Evolutionary conservation across 805 yeast species (phyloP), one percentile per base, ranked within the genome.

Genomic region (Starmerella bombi): DNA sequence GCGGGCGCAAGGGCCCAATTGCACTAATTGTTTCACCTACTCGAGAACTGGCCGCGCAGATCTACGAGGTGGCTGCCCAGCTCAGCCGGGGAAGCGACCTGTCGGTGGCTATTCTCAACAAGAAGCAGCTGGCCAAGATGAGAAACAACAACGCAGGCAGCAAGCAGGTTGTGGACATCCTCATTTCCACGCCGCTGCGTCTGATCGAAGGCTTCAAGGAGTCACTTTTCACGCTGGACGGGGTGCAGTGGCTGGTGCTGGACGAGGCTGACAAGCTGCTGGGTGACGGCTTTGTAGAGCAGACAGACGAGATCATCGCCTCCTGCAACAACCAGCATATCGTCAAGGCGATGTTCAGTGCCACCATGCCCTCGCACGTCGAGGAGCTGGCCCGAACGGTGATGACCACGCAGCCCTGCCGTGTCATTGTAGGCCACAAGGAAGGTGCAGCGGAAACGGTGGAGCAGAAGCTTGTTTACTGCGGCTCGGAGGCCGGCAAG

Each of bases 401-500:
- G 36, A 88, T 88, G 97, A 59, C 67, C 18, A 23, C 46, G 15
- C 82, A 81, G 46, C 86, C 93, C 7, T 67, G 88, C 20, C 73
- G 97, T 57, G 74, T 91, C 31, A 80, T 91, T 44, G 78, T 88
- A 51, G 96, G 96, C 9, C 86, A 77, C 53, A 86, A 86, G 56
- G 95, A 88, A 59, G 93, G 94, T 15, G 98, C 98, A 1, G 79
- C 84, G 45, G 60, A 70, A 7, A 73, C 75, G 37, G 85, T 88
- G 50, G 85, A 82, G 34, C 98, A 88, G 63, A 73, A 74, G 53
- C 63, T 91, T 31, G 71, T 80, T 1, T 88, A 73, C 57, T 80
- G 95, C 45, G 98, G 98, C 35, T 80, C 75, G 50, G 99, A 91
- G 61, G 84, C 82, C 52, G 98, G 98, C n/a, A 91, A 91, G 59